These are phyloP conservation scores for Lithocarpus polystachyus DNA, from an alignment of 306 rosid genomes.

Conservation along the genomic window DNA sequence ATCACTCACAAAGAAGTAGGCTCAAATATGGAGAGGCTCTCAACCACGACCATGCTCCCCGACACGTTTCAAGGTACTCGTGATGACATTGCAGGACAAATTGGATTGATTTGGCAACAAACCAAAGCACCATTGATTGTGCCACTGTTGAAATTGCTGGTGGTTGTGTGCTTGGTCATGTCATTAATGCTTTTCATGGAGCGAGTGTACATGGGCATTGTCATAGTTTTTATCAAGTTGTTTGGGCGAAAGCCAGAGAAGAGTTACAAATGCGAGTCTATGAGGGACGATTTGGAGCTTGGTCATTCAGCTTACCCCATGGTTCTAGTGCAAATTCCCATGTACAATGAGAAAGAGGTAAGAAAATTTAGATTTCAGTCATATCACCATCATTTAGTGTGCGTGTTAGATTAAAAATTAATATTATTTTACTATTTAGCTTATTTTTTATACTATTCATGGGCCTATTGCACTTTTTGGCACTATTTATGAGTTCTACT, in stretches of 20 bases:
- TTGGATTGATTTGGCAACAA: conserved; percentile 55
- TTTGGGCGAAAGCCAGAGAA: conserved; percentile 54
- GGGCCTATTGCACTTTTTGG: no score
- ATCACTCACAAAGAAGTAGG: neutral
- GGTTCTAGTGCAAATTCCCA: conserved; percentile 70
- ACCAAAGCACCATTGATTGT: conserved; percentile 55
- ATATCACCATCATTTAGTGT: no score
- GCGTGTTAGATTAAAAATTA: no score
- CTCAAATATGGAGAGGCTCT: conserved; percentile 39
- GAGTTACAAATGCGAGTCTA: conserved; percentile 71
- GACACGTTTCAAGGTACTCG: conserved; percentile 25
- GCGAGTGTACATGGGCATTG: conserved; percentile 79
- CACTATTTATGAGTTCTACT: no score
- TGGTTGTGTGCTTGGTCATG: conserved; percentile 61
- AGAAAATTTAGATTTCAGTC: neutral
- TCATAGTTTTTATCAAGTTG: conserved; percentile 53
- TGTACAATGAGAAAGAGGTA: conserved; percentile 71
- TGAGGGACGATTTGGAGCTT: conserved; percentile 72
- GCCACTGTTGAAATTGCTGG: conserved; percentile 53
- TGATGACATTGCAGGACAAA: conserved; percentile 33
- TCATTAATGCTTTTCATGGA: conserved; percentile 77
- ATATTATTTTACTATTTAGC: no score
- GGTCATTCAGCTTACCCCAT: conserved; percentile 53
- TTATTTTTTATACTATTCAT: no score
- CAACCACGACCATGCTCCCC: conserved; percentile 13